Evolutionary conservation across 2,329 filamentous ascomycete species (phyloP).

Genomic region (Phyllosticta citrichinensis): DNA sequence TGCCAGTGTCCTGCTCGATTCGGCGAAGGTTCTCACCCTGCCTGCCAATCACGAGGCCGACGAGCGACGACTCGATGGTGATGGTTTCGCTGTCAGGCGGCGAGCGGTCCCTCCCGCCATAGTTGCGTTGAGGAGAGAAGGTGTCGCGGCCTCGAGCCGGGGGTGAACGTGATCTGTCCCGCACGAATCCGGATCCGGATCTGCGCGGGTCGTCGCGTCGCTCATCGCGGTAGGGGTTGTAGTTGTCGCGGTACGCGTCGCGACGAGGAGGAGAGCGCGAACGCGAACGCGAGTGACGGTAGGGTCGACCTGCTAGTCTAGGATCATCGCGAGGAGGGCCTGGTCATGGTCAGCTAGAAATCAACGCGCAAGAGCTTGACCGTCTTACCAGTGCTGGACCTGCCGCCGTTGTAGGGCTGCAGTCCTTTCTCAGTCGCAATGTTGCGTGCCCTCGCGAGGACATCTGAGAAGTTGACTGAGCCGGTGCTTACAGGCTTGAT

Average conservation of each 20-base stretch:
- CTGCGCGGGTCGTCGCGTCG: constrained; percentile 58
- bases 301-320: constrained; percentile 45
- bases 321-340: constrained; percentile 34
- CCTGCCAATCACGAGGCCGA: constrained; percentile 82
- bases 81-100: constrained; percentile 67
- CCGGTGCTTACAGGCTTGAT: constrained; percentile 73
- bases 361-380: constrained; percentile 31
- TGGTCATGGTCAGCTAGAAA: constrained; percentile 13
- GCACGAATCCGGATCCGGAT: constrained; percentile 50
- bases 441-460: constrained; percentile 73
- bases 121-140: constrained; percentile 51
- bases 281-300: constrained; percentile 58
- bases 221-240: constrained; percentile 79
- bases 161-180: constrained; percentile 66
- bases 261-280: constrained; percentile 49
- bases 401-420: constrained; percentile 33
- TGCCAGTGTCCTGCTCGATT: constrained; percentile 72
- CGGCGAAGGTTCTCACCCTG: constrained; percentile 81
- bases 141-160: constrained; percentile 45
- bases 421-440: constrained; percentile 73
- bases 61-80: constrained; percentile 74
- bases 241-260: constrained; percentile 62
- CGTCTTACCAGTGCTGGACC: constrained; percentile 29
- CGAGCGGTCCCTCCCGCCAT: constrained; percentile 46
- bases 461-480: constrained; percentile 73